Conservation (phyloP, 331 rosid genomes). For the Quercus lobata region DNA sequence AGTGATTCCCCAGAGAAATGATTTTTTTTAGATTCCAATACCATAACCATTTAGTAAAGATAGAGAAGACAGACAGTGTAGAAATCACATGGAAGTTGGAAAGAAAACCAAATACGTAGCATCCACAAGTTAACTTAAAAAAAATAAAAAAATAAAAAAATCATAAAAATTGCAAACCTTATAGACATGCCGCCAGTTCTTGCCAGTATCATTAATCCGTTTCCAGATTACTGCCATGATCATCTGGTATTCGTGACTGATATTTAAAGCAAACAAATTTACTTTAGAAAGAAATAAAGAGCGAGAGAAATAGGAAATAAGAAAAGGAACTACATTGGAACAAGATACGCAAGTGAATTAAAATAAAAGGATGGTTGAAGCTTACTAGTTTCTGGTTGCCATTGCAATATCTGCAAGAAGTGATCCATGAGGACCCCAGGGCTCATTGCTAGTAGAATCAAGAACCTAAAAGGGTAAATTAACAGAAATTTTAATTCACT, state of each 20-base stretch:
- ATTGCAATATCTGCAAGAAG: slow-evolving; percentile 87
- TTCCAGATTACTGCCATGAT: slow-evolving; percentile 86
- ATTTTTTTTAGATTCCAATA: neutral
- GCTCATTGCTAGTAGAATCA: slow-evolving; percentile 98
- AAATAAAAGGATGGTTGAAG: slow-evolving; percentile 4
- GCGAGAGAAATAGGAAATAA: neutral
- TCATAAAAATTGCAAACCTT: slow-evolving; percentile 44
- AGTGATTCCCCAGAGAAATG: neutral
- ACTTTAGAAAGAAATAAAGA: neutral
- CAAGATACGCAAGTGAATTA: slow-evolving; percentile 10
- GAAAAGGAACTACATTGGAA: slow-evolving; percentile 27
- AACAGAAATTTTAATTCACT: neutral
- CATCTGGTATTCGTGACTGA: slow-evolving; percentile 89
- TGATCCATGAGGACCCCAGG: slow-evolving; percentile 98
- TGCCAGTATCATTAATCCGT: slow-evolving; percentile 88
- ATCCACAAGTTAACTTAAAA: slow-evolving; percentile 1
- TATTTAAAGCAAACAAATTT: neutral
- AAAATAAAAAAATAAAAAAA: neutral
- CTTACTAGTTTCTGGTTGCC: slow-evolving; percentile 79
- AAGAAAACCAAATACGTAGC: slow-evolving; percentile 5
- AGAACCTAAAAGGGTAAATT: slow-evolving; percentile 58
- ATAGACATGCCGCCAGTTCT: slow-evolving; percentile 96
- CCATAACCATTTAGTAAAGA: neutral
- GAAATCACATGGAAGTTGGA: neutral
- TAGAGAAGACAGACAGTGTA: neutral